Evolutionary conservation across 805 yeast species (phyloP), one percentile per base, ranked within the genome.

Genomic region (Myxozyma mucilagina): DNA sequence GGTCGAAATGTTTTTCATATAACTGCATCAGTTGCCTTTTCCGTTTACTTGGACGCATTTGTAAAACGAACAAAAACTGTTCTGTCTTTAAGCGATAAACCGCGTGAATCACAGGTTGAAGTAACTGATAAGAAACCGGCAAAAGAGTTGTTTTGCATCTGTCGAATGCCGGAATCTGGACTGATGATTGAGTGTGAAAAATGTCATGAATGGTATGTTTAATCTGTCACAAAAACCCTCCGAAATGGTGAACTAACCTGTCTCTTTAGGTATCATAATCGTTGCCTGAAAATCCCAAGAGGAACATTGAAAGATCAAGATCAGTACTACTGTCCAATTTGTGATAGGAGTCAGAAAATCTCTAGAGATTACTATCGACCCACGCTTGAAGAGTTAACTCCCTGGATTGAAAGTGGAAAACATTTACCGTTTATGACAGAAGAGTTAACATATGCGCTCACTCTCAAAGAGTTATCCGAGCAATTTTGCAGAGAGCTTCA

Each of bases 171-270:
- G 56, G 97, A 90, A 73, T 94, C 88, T 69, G 96, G 97, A 0
- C 85, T 87, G 70, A 90, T 96, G 35, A 85, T 92, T 52, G 96
- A 90, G 73, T 91, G 97, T 78, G 97, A 90, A 68, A 79, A 80
- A 60, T 91, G 97, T 73, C 84, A 89, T 11, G 96, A 86, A 9
- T 91, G 97, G 97, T 96, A 90, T 16, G 59, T 38, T 24, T 24
- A 24, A 24, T 31, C 44, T 34, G 3, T 3, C 4, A 16, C n/a
- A 5, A n/a, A 24, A 6, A 5, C 5, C 16, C 14, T 31, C 6
- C 9, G 14, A 10, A 14, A 6, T 16, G 9, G 16, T 13, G 34
- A 39, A 41, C 62, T 49, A 59, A 54, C 39, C n/a, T 20, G 48
- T 14, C 14, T 8, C 34, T 9, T 14, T 24, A 59, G 62, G 62